Evolutionary conservation across 176 grass and related monocot species (phyloP), one percentile per base, ranked within the genome.

Genomic region (Zoysia pacifica): DNA sequence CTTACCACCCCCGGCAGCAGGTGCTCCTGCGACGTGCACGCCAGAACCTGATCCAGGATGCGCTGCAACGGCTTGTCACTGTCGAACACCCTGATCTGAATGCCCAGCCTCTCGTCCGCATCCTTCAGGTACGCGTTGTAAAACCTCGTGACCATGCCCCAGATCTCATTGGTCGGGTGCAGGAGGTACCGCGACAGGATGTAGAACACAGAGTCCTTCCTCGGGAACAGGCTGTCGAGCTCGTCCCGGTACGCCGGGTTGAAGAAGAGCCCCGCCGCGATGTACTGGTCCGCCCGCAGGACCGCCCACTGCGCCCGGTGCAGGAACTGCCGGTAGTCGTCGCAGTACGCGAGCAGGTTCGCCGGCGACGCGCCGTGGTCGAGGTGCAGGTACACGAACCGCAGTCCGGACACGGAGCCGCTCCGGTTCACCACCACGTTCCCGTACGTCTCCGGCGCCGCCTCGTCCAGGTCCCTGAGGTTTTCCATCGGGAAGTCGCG

Each of bases 81-180:
- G 40, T 90, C 69, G 63, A 93, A 90, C 67, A 89, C 85, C 66
- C 91, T 80, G 3, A 90, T 35, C 44, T 93, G 91, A 49, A 93
- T 85, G 18, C 91, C 91, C 10, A 93, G 5, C 4, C 7, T 70
- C 8, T 93, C 77, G 43, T 93, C 87, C 0, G 75, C n/a, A 1
- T 44, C 20, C 15, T 6, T 78, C 16, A 90, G 19, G 87, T 93
- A 93, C 0, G 90, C 71, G 2, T 67, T 5, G 75, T 91, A 84
- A 75, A 89, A 94, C 77, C 89, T 89, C 1, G 60, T 91, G 76
- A 91, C 73, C 9, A 94, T 35, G 6, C 89, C 92, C 92, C 92
- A 94, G 0, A 91, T 84, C 1, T 60, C 10, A 79, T 94, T 91
- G 1, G 89, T 82, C 7, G 92, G 86, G 39, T 91, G 84, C 70